These are phyloP conservation scores for Fagopyrum tataricum DNA, from an alignment of 148 eudicot species.

Conservation along the genomic window DNA sequence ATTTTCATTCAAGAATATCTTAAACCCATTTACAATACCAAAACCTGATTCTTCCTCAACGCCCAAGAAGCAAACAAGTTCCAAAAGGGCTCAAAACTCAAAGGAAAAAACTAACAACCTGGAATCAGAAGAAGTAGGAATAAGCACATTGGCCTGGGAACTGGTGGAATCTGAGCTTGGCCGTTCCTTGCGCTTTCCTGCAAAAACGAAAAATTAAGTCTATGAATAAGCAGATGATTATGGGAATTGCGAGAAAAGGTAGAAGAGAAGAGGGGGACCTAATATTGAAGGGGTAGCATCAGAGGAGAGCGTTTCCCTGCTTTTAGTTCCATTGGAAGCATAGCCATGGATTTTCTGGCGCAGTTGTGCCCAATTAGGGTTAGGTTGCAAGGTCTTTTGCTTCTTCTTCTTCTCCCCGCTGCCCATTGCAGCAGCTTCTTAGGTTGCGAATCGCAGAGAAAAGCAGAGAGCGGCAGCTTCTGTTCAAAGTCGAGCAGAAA, in stretches of 20 bases:
- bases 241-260: background rate
- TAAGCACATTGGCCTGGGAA: slow-evolving; percentile 9
- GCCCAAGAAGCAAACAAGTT: background rate
- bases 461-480: slow-evolving; percentile 1
- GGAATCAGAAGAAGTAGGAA: slow-evolving; percentile 17
- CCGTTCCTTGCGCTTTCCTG: slow-evolving; percentile 18
- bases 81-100: background rate
- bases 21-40: background rate
- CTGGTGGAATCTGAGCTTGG: background rate
- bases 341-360: slow-evolving; percentile 2
- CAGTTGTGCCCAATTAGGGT: slow-evolving; percentile 9
- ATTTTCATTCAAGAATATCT: background rate
- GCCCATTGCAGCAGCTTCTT: background rate
- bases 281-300: background rate
- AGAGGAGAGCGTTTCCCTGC: background rate
- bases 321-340: background rate
- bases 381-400: background rate
- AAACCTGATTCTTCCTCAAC: background rate
- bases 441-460: background rate
- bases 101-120: background rate
- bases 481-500: background rate
- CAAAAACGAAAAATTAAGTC: background rate
- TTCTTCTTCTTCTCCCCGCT: slow-evolving; percentile 6
- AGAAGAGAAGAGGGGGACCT: background rate
- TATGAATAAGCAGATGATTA: background rate